phyloP scores from a whole-genome alignment of 768 basidiomycete genomes.

The Dentipellis fragilis region DNA sequence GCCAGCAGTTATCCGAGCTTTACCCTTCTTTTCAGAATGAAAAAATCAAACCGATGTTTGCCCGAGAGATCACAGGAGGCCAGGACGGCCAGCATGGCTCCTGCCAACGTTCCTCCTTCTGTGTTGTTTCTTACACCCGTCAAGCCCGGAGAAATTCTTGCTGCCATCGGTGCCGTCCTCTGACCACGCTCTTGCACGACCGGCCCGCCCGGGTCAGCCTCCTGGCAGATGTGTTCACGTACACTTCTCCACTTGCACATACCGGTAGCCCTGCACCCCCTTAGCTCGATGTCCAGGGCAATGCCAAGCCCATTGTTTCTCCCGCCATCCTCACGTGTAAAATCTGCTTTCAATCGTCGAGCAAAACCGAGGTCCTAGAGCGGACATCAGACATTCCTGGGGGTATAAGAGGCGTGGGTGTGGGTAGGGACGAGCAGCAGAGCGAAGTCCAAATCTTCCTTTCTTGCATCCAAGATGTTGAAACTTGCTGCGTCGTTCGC shows the following conservation, averaged over 20 bases:
- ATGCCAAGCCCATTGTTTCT: neutral
- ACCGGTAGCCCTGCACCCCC: neutral
- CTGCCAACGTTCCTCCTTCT: neutral
- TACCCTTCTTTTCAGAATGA: neutral
- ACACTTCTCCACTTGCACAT: neutral
- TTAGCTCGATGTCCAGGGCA: neutral
- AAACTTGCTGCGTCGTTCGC: conserved; percentile 1
- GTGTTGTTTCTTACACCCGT: neutral
- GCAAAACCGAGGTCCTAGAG: neutral
- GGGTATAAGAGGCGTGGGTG: neutral
- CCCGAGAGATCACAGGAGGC: neutral
- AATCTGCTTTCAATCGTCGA: neutral
- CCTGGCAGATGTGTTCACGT: too few relatives aligned
- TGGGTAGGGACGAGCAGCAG: neutral
- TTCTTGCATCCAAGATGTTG: neutral
- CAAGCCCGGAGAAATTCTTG: neutral
- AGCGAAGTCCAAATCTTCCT: neutral
- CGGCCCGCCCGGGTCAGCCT: neutral
- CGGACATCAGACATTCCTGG: neutral
- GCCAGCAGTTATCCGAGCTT: neutral
- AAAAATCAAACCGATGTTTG: neutral
- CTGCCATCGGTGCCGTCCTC: neutral
- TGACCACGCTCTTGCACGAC: neutral
- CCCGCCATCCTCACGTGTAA: neutral
- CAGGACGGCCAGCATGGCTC: neutral